These are phyloP conservation scores for Metschnikowia reukaufii DNA, from an alignment of 805 yeast genomes.

Conservation along the genomic window DNA sequence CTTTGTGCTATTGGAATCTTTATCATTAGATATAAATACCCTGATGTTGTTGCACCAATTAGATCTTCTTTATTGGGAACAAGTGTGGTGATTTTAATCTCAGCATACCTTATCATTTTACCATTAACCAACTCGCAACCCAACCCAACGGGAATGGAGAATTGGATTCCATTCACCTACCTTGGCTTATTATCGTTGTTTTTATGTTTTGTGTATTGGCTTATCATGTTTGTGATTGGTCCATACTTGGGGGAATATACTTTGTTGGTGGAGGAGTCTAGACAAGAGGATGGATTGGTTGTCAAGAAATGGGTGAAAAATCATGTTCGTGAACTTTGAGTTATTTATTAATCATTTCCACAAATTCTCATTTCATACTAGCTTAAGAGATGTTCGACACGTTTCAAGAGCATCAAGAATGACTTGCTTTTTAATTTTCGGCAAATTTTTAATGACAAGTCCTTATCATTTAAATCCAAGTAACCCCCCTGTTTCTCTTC, in stretches of 20 bases:
- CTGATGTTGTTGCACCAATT: slow-evolving; percentile 50
- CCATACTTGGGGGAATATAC: slow-evolving; percentile 50
- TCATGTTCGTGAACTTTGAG: slow-evolving; percentile 5
- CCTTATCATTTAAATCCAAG: slow-evolving; percentile 13
- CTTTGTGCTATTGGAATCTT: slow-evolving; percentile 59
- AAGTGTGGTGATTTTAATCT: slow-evolving; percentile 43
- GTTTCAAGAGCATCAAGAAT: slow-evolving; percentile 14
- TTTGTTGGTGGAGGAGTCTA: slow-evolving; percentile 40
- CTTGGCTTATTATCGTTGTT: slow-evolving; percentile 44
- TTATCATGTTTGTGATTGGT: slow-evolving; percentile 44
- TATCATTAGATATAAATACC: slow-evolving; percentile 50
- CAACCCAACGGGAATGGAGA: slow-evolving; percentile 42
- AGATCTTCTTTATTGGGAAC: slow-evolving; percentile 53
- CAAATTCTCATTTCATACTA: background rate
- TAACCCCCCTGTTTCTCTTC: slow-evolving; percentile 6
- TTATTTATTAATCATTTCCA: background rate
- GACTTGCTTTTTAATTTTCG: slow-evolving; percentile 14
- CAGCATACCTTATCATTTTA: slow-evolving; percentile 49
- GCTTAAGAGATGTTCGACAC: slow-evolving; percentile 16
- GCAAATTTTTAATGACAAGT: slow-evolving; percentile 16
- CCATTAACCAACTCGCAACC: slow-evolving; percentile 44
- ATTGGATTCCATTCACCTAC: slow-evolving; percentile 51
- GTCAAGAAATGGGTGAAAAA: slow-evolving; percentile 56
- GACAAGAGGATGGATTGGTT: slow-evolving; percentile 56
- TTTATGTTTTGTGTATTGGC: slow-evolving; percentile 56